phyloP scores from a whole-genome alignment of 352 stramenopile species.

The Sclerospora graminicola region DNA sequence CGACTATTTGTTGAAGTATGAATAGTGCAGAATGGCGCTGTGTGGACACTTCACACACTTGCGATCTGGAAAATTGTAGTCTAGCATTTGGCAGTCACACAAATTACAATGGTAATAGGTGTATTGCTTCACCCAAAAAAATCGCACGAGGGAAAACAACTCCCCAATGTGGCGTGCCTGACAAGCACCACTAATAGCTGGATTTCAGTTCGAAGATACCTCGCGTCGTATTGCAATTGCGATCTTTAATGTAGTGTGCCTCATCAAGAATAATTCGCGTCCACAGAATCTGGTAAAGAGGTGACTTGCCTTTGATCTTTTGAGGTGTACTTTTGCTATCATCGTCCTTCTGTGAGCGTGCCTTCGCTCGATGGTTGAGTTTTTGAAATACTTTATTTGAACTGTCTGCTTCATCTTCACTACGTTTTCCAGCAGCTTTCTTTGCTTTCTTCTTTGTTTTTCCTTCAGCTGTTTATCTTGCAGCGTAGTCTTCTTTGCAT shows the following conservation, averaged over 20 bases:
- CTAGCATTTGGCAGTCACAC: too few species aligned
- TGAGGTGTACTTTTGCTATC: constrained; percentile 12
- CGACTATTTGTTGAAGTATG: constrained; percentile 97
- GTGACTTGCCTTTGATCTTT: constrained; percentile 40
- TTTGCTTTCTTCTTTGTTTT: constrained; percentile 37
- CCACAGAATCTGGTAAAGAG: constrained; percentile 91
- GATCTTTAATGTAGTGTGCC: too few species aligned
- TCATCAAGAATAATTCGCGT: too few species aligned
- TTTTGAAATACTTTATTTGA: constrained; percentile 50
- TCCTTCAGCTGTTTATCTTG: constrained; percentile 84
- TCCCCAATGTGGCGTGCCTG: constrained; percentile 89
- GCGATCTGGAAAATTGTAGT: constrained; percentile 63
- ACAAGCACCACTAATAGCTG: constrained; percentile 96
- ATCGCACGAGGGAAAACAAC: too few species aligned
- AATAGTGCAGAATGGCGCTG: constrained; percentile 98
- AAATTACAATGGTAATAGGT: too few species aligned
- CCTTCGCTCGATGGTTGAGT: constrained; percentile 19
- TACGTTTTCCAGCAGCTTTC: constrained; percentile 52
- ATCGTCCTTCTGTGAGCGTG: constrained; percentile 25
- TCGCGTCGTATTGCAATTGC: too few species aligned
- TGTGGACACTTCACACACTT: constrained; percentile 85
- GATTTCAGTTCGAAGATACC: constrained; percentile 95
- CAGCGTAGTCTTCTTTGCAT: constrained; percentile 88
- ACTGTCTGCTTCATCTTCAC: too few species aligned
- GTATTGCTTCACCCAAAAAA: constrained; percentile 95